Conservation (phyloP, 345 rosid species). For the Hibiscus trionum region DNA sequence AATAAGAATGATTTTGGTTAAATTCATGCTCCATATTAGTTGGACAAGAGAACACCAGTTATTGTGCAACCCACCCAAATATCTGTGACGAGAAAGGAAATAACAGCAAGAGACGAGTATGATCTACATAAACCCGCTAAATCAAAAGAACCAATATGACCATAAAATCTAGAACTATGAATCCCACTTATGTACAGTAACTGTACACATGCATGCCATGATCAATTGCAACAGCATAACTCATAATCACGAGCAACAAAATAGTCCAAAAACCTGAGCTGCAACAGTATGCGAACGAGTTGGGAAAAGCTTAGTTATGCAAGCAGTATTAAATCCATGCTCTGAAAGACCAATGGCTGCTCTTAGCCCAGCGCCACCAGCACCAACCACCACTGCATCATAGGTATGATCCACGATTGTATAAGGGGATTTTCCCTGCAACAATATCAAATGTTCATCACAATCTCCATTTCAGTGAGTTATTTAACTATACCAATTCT, state of each 20-base stretch:
- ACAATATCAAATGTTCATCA: conserved; percentile 5
- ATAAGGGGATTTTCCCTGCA: conserved; percentile 49
- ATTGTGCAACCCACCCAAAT: background rate
- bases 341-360: conserved; percentile 98
- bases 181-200: background rate
- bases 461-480: background rate
- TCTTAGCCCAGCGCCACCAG: conserved; percentile 97
- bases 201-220: background rate
- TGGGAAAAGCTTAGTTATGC: conserved; percentile 96
- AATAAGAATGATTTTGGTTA: no score
- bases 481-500: background rate
- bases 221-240: background rate
- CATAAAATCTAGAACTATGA: background rate
- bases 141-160: background rate
- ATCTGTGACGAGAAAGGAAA: background rate
- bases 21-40: no score
- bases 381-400: conserved; percentile 98
- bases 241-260: background rate
- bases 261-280: conserved; percentile 64
- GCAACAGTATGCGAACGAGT: conserved; percentile 99
- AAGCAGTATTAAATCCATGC: conserved; percentile 99
- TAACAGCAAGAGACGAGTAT: background rate
- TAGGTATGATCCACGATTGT: conserved; percentile 94
- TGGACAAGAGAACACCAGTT: background rate
- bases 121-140: background rate